A percentile compares a stretch with the other conserved stretches of the same genome.
These are phyloP conservation scores for Gnomoniopsis smithogilvyi DNA, from an alignment of 2,329 filamentous ascomycete genomes.

Conservation along the genomic window DNA sequence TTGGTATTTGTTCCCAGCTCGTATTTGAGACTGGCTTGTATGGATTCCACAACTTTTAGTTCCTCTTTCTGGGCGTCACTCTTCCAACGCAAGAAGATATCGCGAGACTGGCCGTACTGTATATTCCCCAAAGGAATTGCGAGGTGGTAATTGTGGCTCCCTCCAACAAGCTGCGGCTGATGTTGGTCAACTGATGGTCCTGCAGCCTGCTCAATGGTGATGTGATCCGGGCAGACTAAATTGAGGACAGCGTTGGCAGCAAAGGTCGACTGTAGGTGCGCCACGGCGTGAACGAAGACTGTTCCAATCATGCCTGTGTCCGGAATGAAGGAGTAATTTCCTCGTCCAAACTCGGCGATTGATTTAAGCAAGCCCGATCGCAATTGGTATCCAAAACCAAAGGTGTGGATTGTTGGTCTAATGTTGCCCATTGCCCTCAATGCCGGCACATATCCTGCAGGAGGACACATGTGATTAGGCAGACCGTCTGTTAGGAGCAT, in stretches of 20 bases:
- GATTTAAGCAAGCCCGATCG: conserved; percentile 55
- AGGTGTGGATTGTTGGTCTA: conserved; percentile 47
- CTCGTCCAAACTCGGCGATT: conserved; percentile 54
- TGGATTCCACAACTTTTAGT: conserved; percentile 16
- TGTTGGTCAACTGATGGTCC: conserved; percentile 37
- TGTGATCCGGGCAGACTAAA: conserved; percentile 33
- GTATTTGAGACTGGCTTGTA: conserved; percentile 36
- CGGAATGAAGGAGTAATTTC: conserved; percentile 60
- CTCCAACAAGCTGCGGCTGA: conserved; percentile 18
- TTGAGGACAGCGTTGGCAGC: conserved; percentile 44
- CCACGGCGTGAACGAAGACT: conserved; percentile 59
- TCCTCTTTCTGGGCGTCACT: conserved; percentile 18
- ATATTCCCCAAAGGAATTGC: conserved; percentile 47
- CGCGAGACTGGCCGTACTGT: conserved; percentile 59
- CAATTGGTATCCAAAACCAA: conserved; percentile 51
- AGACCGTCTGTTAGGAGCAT: conserved; percentile 54
- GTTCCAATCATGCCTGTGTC: conserved; percentile 62
- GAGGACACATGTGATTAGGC: conserved; percentile 53
- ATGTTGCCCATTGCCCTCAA: conserved; percentile 39
- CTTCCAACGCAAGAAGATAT: conserved; percentile 44
- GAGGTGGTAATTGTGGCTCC: conserved; percentile 23
- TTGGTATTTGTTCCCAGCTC: conserved; percentile 23
- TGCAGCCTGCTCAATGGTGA: conserved; percentile 37
- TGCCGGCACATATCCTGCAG: conserved; percentile 52
- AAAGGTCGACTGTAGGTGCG: conserved; percentile 58